Evolutionary conservation across 202 grass and related monocot species (phyloP), one percentile per base, ranked within the genome.

Genomic region (Schoenoplectus tabernaemontani): DNA sequence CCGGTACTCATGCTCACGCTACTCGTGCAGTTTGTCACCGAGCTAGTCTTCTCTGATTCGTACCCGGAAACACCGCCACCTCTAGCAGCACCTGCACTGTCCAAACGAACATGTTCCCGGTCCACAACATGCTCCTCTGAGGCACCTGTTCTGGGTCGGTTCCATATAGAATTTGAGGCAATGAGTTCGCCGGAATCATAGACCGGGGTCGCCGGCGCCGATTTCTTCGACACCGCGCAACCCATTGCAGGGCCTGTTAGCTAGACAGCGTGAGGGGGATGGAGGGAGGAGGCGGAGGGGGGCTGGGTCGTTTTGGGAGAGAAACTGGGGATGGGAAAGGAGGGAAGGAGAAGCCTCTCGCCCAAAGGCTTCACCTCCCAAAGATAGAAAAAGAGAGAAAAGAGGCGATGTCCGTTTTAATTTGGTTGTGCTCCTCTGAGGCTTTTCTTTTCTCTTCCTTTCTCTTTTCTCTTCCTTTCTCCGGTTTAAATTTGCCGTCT

Each of bases 191-290:
- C 69, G 1, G 67, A 81, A 20, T 87, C 87, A 73, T 89, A 87
- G 16, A 77, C 63, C 59, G 95, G 91, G 22, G 91, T 94, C 5
- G 51, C 83, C 43, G 77, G 68, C 41, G 63, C 65, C 17, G 80
- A 82, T 10, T 64, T 76, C 84, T 87, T 87, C 46, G 95, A 94
- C 56, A 87, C 77, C 77, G 85, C 91, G 76, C 94, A 97, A 42
- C 94, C 94, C 94, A 97, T 97, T 73, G 3, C 34, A 13, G 24
- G 58, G 4, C 42, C n/a, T 44, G 41, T 57, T 33, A 39, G 13
- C 60, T 26, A 32, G 24, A 11, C 77, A 61, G 77, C 78, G 13
- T 32, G 10, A 28, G n/a, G n/a, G n/a, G n/a, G n/a, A n/a, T n/a
- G n/a, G n/a, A n/a, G n/a, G 32, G 10, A 81, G 22, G 23, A 51